Percentiles rank a stretch among this genome's conserved stretches.
Conservation (phyloP, 176 grass and related monocot species). For the Rhynchospora breviuscula region DNA sequence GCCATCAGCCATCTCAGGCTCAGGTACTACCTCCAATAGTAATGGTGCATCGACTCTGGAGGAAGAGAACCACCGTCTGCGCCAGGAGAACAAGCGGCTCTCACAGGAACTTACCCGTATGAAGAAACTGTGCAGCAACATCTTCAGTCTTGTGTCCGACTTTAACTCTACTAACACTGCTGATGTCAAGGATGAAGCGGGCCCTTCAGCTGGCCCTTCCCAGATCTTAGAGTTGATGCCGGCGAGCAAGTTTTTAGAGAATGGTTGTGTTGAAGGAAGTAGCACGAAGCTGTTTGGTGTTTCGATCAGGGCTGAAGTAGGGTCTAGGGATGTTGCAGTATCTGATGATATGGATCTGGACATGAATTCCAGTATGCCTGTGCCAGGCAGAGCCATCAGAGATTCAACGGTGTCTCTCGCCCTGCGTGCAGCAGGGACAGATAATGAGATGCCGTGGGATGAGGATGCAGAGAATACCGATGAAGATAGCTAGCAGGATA, state of each 20-base stretch:
- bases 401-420: not conserved
- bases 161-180: conserved; percentile 29
- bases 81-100: conserved; percentile 65
- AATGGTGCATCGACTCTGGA: conserved; percentile 33
- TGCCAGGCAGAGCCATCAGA: not conserved
- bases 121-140: conserved; percentile 52
- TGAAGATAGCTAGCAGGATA: not conserved
- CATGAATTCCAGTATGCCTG: not conserved
- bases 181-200: conserved; percentile 12
- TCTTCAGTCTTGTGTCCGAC: conserved; percentile 49
- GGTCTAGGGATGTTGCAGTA: not conserved
- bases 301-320: conserved; percentile 43
- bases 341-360: conserved; percentile 1
- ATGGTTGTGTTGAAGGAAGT: not conserved
- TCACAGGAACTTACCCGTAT: conserved; percentile 58
- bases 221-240: conserved; percentile 10
- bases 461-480: not conserved
- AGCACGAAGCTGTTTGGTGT: conserved; percentile 58
- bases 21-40: conserved; percentile 11
- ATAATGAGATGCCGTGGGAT: not conserved
- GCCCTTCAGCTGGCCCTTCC: not conserved
- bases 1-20: not conserved
- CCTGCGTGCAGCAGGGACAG: not conserved
- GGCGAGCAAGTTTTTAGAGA: not conserved
- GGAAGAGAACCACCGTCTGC: conserved; percentile 73